Base-by-base conservation (phyloP, 495 filamentous ascomycete species). In the Xylaria curta region DNA sequence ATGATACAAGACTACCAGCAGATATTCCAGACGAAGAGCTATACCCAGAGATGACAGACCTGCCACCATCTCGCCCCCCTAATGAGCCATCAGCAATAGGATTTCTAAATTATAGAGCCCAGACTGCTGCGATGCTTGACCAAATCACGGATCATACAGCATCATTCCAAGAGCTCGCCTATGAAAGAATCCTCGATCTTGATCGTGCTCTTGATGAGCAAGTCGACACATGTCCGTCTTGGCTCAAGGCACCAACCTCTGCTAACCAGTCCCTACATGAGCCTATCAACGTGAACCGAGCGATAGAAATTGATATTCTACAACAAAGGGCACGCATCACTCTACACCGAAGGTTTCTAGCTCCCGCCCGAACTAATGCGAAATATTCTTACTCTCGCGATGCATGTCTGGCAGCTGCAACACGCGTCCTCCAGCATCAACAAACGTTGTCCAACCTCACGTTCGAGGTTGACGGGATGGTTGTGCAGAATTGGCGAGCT, bases 61-160 rank as follows among this genome's bases (percentile, higher is more conserved):
- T 54, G 21, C 51, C 24, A 24, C 51, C 51, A 28, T 28, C 51
- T 24, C 51, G 51, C 9, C 0, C 51, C 21, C 10, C 51, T 28
- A 28, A 24, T 28, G 51, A 54, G 21, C 24, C 51, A 0, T 54
- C 51, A 13, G 26, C 15, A 13, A 26, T 26, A 54, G 51, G 51
- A 26, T 54, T 54, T 12, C 12, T 54, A 54, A 54, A 54, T 54
- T 54, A 54, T 54, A 54, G 51, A 12, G 51, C 51, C 51, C 21
- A 54, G 15, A 54, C 24, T 54, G 51, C 51, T 54, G 51, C 24
- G 10, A 15, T 54, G 0, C 51, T 54, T 54, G 51, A 15, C 51
- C 51, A 54, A 26, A 28, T 54, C 51, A 54, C 51, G 21, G 51
- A 26, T 0, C 28, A 54, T 28, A 28, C 51, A 28, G 51, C 10